Evolutionary conservation across 2,329 filamentous ascomycete species (phyloP), one percentile per base, ranked within the genome.

Genomic region (Trichocomaceae sp.): DNA sequence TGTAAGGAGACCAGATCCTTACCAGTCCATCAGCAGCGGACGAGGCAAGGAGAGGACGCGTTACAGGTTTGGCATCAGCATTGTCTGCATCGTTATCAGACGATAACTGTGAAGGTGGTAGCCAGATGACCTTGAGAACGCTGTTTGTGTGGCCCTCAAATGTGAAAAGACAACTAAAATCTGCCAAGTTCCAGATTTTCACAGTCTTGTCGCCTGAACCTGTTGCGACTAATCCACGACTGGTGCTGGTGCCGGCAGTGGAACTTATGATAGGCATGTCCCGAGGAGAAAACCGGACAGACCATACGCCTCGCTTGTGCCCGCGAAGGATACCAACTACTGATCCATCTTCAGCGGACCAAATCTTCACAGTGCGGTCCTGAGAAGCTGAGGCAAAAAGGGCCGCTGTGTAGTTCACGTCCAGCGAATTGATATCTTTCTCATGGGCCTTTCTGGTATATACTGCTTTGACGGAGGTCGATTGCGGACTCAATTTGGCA

Each of bases 121-220:
- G 78, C 93, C 93, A 99, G 3, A 88, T 82, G 2, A 96, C 88
- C 72, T 97, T 97, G 31, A 99, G 77, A 2, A 99, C 88, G 63
- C 88, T 96, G 74, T 97, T 95, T 5, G 90, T 92, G 71, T 99
- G 93, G 0, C 93, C 93, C 72, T 99, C 95, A 54, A 97, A 93
- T 0, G 93, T 97, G 55, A 92, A 80, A 46, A 99, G 76, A 71
- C 93, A 99, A 61, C 84, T 89, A 72, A 96, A 99, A 71, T 96
- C 91, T 2, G 86, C 81, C 58, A 99, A 77, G 68, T 83, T 96
- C 95, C 95, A 99, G 9, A 99, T 80, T 70, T 95, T 95, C 65
- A 97, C 82, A 0, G 90, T 97, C 74, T 96, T 96, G 72, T 99
- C 93, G 65, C 92, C 93, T 62, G 89, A 95, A 35, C 90, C 93